Base-by-base conservation (phyloP, 2,329 filamentous ascomycete species). In the Karstenula rhodostoma region DNA sequence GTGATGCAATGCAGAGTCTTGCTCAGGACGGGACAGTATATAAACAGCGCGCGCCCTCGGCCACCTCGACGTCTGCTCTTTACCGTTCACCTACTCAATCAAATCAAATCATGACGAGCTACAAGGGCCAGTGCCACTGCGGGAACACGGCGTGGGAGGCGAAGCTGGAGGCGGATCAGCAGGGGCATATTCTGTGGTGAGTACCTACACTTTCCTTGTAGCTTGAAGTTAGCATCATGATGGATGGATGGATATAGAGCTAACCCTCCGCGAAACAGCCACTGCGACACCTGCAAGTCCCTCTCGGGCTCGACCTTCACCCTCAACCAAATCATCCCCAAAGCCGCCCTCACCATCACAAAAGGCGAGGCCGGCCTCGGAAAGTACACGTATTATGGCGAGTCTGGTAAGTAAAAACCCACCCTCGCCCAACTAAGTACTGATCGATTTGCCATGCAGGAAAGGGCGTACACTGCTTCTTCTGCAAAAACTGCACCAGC, bases 221-320 rank as follows among this genome's bases (percentile, higher is more conserved):
- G 27, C 27, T 8, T 8, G 4, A 4, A 29, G 27, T 29, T 29
- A 4, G 27, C 27, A n/a, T n/a, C n/a, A n/a, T n/a, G n/a, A n/a
- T n/a, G n/a, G n/a, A n/a, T n/a, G n/a, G n/a, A n/a, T n/a, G n/a
- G n/a, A n/a, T n/a, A n/a, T n/a, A n/a, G 10, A 42, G 27, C 48
- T 50, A 2, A 44, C 33, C 8, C n/a, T n/a, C n/a, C n/a, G 23
- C 15, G n/a, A 25, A 7, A 7, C 19, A 84, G 84, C 79, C 85
- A 87, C 68, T 87, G 85, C 77, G 79, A 84, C 67, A 85, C 84
- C 32, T 87, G 85, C 83, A 86, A 86, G 67, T 70, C 77, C 61
- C 80, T 86, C 58, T 79, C 79, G 54, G 84, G 84, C 64, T 76
- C 79, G 19, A 78, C 82, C 51, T 85, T 78, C 77, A 86, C 83